Percentiles rank a stretch among this genome's conserved stretches.
These are phyloP conservation scores for Cutaneotrichosporon mucoides DNA, from an alignment of 1,284 basidiomycete species.

Conservation along the genomic window DNA sequence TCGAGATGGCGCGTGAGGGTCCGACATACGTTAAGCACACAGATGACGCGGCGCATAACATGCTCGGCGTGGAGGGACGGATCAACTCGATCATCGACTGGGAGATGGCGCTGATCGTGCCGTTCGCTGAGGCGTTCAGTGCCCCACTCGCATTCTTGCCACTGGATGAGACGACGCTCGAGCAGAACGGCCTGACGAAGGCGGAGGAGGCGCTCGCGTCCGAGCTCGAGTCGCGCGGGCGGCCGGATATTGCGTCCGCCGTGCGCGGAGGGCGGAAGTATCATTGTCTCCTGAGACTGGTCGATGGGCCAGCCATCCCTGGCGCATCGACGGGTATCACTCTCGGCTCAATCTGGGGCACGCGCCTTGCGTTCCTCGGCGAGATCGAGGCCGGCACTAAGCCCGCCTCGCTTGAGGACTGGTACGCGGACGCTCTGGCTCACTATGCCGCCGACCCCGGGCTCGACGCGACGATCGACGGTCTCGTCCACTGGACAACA, in stretches of 20 bases:
- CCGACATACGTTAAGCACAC: constrained; percentile 6
- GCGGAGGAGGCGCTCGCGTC: not conserved
- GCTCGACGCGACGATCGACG: not conserved
- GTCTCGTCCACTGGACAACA: constrained; percentile 4
- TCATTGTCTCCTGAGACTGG: not conserved
- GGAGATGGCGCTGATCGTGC: constrained; percentile 4
- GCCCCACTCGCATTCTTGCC: not conserved
- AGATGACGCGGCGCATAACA: constrained; percentile 5
- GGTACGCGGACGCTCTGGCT: constrained; percentile 2
- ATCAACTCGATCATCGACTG: constrained; percentile 6
- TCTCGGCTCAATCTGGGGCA: constrained; percentile 1
- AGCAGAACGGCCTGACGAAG: constrained; percentile 1
- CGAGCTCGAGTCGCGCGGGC: not conserved
- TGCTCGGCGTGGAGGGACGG: constrained; percentile 3
- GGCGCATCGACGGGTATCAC: constrained; percentile 1
- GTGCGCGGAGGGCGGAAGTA: constrained; percentile 2
- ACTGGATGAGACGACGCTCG: not conserved
- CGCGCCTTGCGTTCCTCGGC: constrained; percentile 2
- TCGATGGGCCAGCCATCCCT: constrained; percentile 2
- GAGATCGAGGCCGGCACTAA: not conserved
- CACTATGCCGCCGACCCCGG: constrained; percentile 3
- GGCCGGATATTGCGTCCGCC: not conserved
- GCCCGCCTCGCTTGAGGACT: constrained; percentile 1
- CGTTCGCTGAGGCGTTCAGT: constrained; percentile 4
- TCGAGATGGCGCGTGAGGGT: not conserved